Evolutionary conservation across 805 yeast species (phyloP).

Genomic region (Sugiyamaella smithiae): DNA sequence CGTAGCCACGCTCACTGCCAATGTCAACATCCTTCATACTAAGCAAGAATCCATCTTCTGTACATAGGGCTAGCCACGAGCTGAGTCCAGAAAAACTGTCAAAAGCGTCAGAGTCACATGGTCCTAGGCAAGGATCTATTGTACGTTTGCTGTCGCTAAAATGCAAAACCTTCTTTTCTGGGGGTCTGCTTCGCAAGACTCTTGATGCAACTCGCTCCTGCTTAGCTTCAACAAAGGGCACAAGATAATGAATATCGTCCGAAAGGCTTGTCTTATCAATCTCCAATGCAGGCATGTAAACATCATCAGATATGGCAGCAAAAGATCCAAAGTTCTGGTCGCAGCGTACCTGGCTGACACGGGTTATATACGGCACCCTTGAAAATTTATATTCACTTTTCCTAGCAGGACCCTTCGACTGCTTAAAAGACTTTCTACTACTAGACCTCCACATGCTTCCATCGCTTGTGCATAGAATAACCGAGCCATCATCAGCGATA

Average conservation of each 20-base stretch:
- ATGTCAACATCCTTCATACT: constrained; percentile 7
- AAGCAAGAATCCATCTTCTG: constrained; percentile 13
- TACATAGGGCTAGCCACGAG: constrained; percentile 10
- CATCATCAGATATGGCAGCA: constrained; percentile 63
- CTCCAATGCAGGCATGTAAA: constrained; percentile 55
- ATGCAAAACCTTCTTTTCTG: not conserved
- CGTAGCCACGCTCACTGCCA: constrained; percentile 8
- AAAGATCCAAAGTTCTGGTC: constrained; percentile 65
- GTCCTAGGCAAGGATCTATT: not conserved
- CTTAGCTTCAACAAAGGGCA: constrained; percentile 39
- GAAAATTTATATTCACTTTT: constrained; percentile 48
- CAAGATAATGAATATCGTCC: constrained; percentile 53
- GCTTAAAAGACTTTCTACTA: constrained; percentile 27
- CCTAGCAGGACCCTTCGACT: constrained; percentile 33
- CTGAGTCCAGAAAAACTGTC: constrained; percentile 9
- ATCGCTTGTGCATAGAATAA: constrained; percentile 61
- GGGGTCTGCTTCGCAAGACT: not conserved
- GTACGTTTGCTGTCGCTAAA: not conserved
- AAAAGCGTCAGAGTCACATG: constrained; percentile 5
- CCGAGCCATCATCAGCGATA: constrained; percentile 62
- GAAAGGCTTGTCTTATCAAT: constrained; percentile 46
- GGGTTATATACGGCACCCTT: constrained; percentile 52
- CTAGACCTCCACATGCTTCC: constrained; percentile 56
- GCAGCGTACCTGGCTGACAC: constrained; percentile 60
- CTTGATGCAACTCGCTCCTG: constrained; percentile 11